phyloP scores from a whole-genome alignment of 306 rosid species.

The Canavalia ensiformis region DNA sequence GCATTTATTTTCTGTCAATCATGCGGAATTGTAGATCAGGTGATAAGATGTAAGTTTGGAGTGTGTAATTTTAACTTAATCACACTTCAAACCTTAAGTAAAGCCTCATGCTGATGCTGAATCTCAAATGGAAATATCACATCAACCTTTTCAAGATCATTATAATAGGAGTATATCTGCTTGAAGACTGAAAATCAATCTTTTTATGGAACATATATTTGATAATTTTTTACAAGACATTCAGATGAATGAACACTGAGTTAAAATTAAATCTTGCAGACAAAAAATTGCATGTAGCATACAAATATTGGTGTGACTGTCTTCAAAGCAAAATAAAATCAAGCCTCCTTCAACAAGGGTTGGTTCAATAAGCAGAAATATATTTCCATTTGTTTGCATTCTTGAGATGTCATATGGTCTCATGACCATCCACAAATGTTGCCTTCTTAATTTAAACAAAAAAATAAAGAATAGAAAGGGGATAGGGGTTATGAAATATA shows the following conservation, averaged over 20 bases:
- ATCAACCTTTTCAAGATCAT: background rate
- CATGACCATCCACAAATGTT: constrained; percentile 13
- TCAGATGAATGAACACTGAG: background rate
- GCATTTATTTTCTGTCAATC: constrained; percentile 1
- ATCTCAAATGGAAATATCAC: constrained; percentile 13
- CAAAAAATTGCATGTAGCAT: background rate
- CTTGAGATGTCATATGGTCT: background rate
- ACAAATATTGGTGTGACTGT: background rate
- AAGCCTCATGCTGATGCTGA: constrained; percentile 16
- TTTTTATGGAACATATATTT: background rate
- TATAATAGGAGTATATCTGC: background rate
- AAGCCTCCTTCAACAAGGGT: constrained; percentile 27
- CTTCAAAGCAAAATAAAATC: background rate
- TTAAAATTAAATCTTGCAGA: constrained; percentile 1
- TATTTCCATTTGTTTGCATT: too few species aligned
- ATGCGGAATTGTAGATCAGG: constrained; percentile 11
- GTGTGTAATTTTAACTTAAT: constrained; percentile 28
- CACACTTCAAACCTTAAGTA: constrained; percentile 3
- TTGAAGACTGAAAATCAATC: constrained; percentile 19
- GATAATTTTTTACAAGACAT: background rate
- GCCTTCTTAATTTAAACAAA: constrained; percentile 6
- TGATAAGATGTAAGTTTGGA: constrained; percentile 9
- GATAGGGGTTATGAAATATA: background rate
- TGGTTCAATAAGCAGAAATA: background rate
- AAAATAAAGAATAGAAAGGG: background rate